phyloP scores from a whole-genome alignment of 257 asterid species.

The Rehmannia glutinosa region DNA sequence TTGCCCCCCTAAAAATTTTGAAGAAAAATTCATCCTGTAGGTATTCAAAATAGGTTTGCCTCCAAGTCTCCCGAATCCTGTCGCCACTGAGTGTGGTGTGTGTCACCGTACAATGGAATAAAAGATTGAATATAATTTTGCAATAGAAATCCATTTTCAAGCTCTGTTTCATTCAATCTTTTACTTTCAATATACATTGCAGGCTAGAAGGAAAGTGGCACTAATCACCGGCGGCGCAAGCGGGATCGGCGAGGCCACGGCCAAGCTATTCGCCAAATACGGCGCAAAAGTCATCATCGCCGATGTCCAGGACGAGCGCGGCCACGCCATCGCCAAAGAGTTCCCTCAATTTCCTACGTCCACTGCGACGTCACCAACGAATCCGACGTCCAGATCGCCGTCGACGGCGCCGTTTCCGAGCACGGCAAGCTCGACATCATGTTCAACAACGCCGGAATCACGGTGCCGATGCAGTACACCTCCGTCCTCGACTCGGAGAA shows the following conservation, averaged over 20 bases:
- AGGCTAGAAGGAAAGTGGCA: constrained; percentile 19
- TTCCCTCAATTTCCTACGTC: background rate
- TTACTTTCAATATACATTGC: background rate
- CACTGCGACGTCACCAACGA: constrained; percentile 19
- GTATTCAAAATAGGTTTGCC: too few species aligned
- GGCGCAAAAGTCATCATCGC: constrained; percentile 21
- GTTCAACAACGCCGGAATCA: constrained; percentile 15
- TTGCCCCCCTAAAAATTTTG: too few species aligned
- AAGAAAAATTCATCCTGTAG: too few species aligned
- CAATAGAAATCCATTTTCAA: too few species aligned
- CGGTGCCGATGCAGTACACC: background rate
- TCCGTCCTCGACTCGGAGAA: constrained; percentile 17
- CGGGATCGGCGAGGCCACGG: constrained; percentile 19
- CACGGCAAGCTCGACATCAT: constrained; percentile 16
- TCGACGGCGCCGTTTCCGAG: background rate
- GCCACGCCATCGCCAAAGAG: background rate
- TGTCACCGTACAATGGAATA: too few species aligned
- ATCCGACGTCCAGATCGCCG: constrained; percentile 3
- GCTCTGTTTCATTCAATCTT: too few species aligned
- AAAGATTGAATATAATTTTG: too few species aligned
- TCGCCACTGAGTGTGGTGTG: too few species aligned
- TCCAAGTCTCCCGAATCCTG: too few species aligned
- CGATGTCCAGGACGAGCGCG: constrained; percentile 19
- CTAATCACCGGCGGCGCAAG: constrained; percentile 19
- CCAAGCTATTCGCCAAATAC: constrained; percentile 3